Evolutionary conservation across 2,329 filamentous ascomycete genomes (phyloP).

Genomic region (Xylariaceae sp.): DNA sequence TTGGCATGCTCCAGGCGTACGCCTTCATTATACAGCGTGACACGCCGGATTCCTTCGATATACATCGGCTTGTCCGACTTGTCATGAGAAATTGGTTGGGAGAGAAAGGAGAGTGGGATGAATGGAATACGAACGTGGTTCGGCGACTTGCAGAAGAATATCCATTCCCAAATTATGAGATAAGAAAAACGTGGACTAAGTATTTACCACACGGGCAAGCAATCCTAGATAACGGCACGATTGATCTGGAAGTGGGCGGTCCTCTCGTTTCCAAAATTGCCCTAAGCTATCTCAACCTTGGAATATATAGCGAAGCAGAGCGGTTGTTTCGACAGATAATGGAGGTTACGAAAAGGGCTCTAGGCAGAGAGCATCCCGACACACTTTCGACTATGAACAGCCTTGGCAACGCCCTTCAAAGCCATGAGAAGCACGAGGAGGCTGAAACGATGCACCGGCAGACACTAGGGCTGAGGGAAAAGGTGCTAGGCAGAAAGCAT

Average conservation of each 20-base stretch:
- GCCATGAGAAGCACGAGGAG: not conserved
- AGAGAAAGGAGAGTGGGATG: not conserved
- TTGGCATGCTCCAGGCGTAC: conserved; percentile 4
- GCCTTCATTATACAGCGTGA: conserved; percentile 7
- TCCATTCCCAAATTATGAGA: not conserved
- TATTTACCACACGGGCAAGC: conserved; percentile 5
- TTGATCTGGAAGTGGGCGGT: too few species aligned
- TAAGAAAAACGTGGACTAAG: not conserved
- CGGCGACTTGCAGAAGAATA: not conserved
- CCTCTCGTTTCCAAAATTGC: not conserved
- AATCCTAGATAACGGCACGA: not conserved
- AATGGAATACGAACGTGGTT: not conserved
- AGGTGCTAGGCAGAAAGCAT: not conserved
- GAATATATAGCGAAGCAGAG: not conserved
- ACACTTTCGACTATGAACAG: not conserved
- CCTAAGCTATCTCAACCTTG: not conserved
- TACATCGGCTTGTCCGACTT: conserved; percentile 15
- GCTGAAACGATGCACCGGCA: conserved; percentile 13
- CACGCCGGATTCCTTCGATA: conserved; percentile 5
- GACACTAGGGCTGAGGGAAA: not conserved
- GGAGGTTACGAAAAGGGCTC: not conserved
- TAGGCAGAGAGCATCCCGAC: not conserved
- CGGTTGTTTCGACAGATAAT: not conserved
- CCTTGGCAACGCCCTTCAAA: not conserved
- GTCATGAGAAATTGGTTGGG: conserved; percentile 6